phyloP scores from a whole-genome alignment of 306 rosid genomes.

The Citrullus amarus region DNA sequence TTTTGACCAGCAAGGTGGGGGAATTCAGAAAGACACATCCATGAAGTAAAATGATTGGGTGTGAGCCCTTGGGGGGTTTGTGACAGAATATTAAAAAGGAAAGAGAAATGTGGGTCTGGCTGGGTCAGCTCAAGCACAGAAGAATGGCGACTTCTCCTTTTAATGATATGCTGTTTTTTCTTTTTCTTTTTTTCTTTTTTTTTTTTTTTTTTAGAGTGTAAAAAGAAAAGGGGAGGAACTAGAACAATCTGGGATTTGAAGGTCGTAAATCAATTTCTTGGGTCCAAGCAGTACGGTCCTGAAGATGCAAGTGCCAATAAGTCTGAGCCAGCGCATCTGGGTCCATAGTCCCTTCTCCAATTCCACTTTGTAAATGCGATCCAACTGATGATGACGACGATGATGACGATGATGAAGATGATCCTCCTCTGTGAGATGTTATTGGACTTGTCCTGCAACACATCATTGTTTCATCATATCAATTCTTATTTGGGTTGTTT shows the following conservation, averaged over 20 bases:
- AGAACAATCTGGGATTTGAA: slow-evolving; percentile 34
- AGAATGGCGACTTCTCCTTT: neutral
- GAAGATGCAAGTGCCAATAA: slow-evolving; percentile 82
- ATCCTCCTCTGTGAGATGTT: slow-evolving; percentile 18
- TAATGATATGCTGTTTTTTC: neutral
- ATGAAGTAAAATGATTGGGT: slow-evolving; percentile 1
- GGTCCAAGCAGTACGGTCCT: slow-evolving; percentile 84
- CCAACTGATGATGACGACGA: slow-evolving; percentile 13
- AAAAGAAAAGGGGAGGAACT: neutral
- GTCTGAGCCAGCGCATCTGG: slow-evolving; percentile 86
- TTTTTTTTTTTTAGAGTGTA: too few relatives aligned
- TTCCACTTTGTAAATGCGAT: slow-evolving; percentile 21
- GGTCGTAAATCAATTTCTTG: slow-evolving; percentile 85
- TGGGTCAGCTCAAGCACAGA: neutral
- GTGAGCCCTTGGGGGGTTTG: neutral
- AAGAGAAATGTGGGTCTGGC: neutral
- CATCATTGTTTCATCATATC: too few relatives aligned
- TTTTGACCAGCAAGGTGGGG: neutral
- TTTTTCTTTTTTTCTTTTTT: too few relatives aligned
- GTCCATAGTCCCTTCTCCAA: slow-evolving; percentile 35
- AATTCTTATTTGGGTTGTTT: neutral
- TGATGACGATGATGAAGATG: neutral
- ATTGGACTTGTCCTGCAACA: slow-evolving; percentile 12
- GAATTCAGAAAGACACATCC: neutral
- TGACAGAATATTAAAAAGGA: neutral